Evolutionary conservation across 331 rosid species (phyloP).

Genomic region (Malus hybrid): DNA sequence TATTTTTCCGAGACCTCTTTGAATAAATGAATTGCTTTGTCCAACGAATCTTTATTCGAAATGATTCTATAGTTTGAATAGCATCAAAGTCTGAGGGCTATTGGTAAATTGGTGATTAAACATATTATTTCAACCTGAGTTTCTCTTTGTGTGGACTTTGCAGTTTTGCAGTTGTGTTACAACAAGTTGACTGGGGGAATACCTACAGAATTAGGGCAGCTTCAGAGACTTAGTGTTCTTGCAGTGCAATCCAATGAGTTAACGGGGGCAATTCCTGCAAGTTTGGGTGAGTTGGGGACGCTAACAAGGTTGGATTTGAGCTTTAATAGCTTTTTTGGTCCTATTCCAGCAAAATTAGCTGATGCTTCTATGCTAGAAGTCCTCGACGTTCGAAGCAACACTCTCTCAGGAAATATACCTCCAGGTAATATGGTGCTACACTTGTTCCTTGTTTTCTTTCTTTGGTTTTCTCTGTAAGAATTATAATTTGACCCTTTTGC

Average conservation of each 20-base stretch:
- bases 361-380: constrained; percentile 35
- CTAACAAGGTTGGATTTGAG: constrained; percentile 36
- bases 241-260: constrained; percentile 40
- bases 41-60: neutral
- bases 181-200: constrained; percentile 38
- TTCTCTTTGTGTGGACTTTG: constrained; percentile 2
- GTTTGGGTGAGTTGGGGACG: constrained; percentile 24
- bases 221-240: constrained; percentile 29
- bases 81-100: neutral
- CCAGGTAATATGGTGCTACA: constrained; percentile 19
- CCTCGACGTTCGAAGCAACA: constrained; percentile 32
- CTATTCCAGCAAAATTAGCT: constrained; percentile 33
- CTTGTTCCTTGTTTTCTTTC: neutral
- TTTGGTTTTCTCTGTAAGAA: neutral
- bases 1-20: neutral
- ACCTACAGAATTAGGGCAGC: constrained; percentile 30
- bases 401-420: constrained; percentile 42
- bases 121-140: neutral
- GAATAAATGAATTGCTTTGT: neutral
- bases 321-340: constrained; percentile 35
- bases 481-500: neutral
- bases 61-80: neutral
- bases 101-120: neutral
- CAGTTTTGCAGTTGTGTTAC: constrained; percentile 48
- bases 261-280: constrained; percentile 48